phyloP scores from a whole-genome alignment of 495 filamentous ascomycete species.

The Talaromyces borbonicus region DNA sequence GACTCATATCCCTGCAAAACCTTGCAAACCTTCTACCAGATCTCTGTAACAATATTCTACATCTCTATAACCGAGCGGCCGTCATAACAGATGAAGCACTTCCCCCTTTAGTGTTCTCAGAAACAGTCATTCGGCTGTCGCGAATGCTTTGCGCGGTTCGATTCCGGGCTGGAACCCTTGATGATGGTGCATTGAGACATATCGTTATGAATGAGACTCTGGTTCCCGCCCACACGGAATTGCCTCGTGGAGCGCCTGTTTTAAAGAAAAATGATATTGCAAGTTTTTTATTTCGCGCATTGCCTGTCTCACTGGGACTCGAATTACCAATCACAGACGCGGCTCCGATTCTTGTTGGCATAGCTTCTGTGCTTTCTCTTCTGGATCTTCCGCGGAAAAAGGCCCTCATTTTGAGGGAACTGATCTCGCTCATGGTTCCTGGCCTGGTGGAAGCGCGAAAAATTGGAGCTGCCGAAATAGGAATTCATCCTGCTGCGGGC shows the following conservation, averaged over 20 bases:
- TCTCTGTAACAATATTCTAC: conserved; percentile 71
- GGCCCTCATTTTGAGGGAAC: conserved; percentile 73
- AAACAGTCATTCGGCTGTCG: conserved; percentile 70
- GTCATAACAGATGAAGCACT: conserved; percentile 71
- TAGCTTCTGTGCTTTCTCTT: conserved; percentile 67
- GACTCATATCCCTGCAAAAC: conserved; percentile 50
- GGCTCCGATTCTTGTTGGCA: conserved; percentile 69
- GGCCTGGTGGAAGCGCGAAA: conserved; percentile 88
- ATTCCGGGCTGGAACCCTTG: conserved; percentile 55
- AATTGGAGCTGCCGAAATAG: conserved; percentile 84
- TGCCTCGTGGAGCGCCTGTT: conserved; percentile 31
- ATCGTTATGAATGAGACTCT: conserved; percentile 51
- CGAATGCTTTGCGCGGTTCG: conserved; percentile 64
- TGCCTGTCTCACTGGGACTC: conserved; percentile 47
- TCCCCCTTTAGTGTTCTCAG: conserved; percentile 70
- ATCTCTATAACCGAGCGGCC: conserved; percentile 65
- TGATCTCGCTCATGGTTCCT: conserved; percentile 71
- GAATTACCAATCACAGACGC: conserved; percentile 62
- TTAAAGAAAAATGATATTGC: conserved; percentile 56
- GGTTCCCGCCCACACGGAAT: conserved; percentile 28
- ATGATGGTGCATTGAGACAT: conserved; percentile 55
- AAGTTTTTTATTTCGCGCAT: conserved; percentile 58
- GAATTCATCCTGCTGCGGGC: conserved; percentile 87
- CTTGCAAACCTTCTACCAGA: conserved; percentile 58
- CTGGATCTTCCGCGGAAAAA: conserved; percentile 78